A percentile compares a stretch with the other conserved stretches of the same genome.
phyloP scores from a whole-genome alignment of 2,329 filamentous ascomycete genomes.

The Hypoxylon sp. region DNA sequence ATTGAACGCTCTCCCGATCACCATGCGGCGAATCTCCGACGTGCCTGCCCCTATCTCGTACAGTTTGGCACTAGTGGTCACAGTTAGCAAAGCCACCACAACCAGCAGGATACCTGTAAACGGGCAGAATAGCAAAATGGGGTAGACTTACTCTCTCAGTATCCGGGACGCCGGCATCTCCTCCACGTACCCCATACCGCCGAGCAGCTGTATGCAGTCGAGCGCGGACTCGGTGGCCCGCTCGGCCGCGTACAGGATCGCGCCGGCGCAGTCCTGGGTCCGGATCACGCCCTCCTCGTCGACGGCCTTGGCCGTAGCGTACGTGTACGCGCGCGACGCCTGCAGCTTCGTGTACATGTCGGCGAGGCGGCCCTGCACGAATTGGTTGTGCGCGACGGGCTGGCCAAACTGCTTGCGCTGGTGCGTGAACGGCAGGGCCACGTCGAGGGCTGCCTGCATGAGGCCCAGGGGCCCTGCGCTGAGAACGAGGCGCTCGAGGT shows the following conservation, averaged over 20 bases:
- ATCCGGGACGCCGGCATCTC: slow-evolving; percentile 92
- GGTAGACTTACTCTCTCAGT: slow-evolving; percentile 74
- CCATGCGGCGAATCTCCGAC: slow-evolving; percentile 92
- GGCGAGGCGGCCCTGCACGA: slow-evolving; percentile 91
- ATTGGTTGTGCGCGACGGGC: slow-evolving; percentile 91
- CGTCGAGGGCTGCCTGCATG: slow-evolving; percentile 92
- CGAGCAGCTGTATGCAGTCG: slow-evolving; percentile 91
- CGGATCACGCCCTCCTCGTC: slow-evolving; percentile 80
- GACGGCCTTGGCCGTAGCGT: slow-evolving; percentile 81
- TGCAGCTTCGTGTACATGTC: slow-evolving; percentile 98
- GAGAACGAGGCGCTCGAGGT: slow-evolving; percentile 92
- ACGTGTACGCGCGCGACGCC: slow-evolving; percentile 88
- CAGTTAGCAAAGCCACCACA: slow-evolving; percentile 47
- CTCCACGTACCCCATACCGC: slow-evolving; percentile 96
- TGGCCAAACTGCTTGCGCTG: slow-evolving; percentile 87
- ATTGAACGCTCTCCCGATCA: slow-evolving; percentile 93
- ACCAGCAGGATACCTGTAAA: not conserved
- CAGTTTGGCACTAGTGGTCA: slow-evolving; percentile 71
- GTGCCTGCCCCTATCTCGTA: slow-evolving; percentile 99
- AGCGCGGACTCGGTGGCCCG: slow-evolving; percentile 87
- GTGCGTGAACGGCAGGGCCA: slow-evolving; percentile 89
- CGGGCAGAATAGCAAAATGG: not conserved
- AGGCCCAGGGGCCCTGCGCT: slow-evolving; percentile 91
- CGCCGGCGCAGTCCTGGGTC: slow-evolving; percentile 94
- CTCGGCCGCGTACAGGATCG: slow-evolving; percentile 93